A percentile compares a stretch with the other conserved stretches of the same genome.
Conservation (phyloP, 2,329 filamentous ascomycete species). For the Beauveria brongniartii region DNA sequence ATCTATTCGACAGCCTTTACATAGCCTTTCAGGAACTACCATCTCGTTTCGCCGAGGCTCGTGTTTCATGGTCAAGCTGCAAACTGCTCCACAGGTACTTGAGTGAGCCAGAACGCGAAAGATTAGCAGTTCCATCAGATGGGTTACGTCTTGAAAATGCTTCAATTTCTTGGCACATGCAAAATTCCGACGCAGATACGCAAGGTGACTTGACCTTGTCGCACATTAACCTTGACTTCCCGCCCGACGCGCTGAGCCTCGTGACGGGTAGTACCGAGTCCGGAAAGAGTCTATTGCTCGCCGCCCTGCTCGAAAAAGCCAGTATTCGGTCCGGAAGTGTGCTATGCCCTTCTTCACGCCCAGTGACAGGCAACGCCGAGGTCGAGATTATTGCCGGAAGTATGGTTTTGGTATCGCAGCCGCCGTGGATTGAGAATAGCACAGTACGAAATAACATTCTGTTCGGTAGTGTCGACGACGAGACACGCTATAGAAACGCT, state of each 20-base stretch:
- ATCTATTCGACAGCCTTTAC: slow-evolving; percentile 11
- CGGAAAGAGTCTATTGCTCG: slow-evolving; percentile 61
- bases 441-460: slow-evolving; percentile 37
- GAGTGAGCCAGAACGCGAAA: background rate
- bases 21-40: slow-evolving; percentile 5
- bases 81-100: slow-evolving; percentile 7
- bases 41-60: background rate
- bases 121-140: background rate
- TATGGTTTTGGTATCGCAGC: slow-evolving; percentile 38
- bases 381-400: background rate
- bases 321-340: slow-evolving; percentile 53
- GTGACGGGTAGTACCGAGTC: slow-evolving; percentile 63
- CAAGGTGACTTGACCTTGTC: slow-evolving; percentile 42
- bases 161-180: background rate
- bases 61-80: slow-evolving; percentile 10
- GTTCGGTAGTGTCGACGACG: slow-evolving; percentile 33
- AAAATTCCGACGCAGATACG: background rate
- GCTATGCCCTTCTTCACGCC: slow-evolving; percentile 34
- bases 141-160: slow-evolving; percentile 5
- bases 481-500: slow-evolving; percentile 35
- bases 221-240: slow-evolving; percentile 53
- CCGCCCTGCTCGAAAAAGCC: slow-evolving; percentile 60
- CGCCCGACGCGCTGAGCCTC: slow-evolving; percentile 53
- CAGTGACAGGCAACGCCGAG: slow-evolving; percentile 14
- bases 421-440: slow-evolving; percentile 39